These are phyloP conservation scores for Entomortierella lignicola DNA, from an alignment of 192 early-diverging fungal species.

Conservation along the genomic window DNA sequence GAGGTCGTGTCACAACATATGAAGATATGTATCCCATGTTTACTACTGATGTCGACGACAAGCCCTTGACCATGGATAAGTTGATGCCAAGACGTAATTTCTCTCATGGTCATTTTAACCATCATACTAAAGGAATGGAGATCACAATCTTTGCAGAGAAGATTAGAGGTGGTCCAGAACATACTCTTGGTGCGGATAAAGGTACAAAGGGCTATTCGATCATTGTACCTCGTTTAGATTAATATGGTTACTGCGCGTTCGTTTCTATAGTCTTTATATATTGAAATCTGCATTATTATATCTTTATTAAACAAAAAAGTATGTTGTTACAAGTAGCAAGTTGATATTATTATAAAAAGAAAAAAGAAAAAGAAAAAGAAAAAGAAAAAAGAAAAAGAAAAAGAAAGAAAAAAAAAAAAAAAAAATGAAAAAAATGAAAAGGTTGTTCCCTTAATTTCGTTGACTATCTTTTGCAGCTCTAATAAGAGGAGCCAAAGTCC, in stretches of 20 bases:
- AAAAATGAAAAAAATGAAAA: too few relatives aligned
- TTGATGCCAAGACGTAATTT: conserved; percentile 53
- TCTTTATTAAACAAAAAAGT: too few relatives aligned
- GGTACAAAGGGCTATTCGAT: conserved; percentile 42
- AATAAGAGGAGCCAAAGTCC: conserved; percentile 85
- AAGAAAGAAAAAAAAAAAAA: too few relatives aligned
- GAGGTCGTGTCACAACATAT: conserved; percentile 38
- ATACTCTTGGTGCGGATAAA: conserved; percentile 32
- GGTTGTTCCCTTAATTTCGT: conserved; percentile 40
- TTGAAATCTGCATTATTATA: too few relatives aligned
- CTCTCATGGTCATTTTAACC: conserved; percentile 37
- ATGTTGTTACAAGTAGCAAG: too few relatives aligned
- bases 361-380: too few relatives aligned
- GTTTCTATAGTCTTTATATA: too few relatives aligned
- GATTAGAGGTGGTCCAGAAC: conserved; percentile 43
- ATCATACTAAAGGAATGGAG: conserved; percentile 26
- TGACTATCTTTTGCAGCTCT: conserved; percentile 72
- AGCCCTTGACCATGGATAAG: conserved; percentile 42
- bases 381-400: too few relatives aligned
- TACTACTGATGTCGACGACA: conserved; percentile 58
- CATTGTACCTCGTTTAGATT: conserved; percentile 43
- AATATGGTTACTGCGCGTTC: too few relatives aligned
- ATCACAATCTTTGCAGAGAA: conserved; percentile 53
- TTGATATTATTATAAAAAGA: too few relatives aligned
- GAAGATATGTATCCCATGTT: conserved; percentile 65